Evolutionary conservation across 2,329 filamentous ascomycete genomes (phyloP), one percentile per base, ranked within the genome.

Genomic region (Botrytis paeoniae): DNA sequence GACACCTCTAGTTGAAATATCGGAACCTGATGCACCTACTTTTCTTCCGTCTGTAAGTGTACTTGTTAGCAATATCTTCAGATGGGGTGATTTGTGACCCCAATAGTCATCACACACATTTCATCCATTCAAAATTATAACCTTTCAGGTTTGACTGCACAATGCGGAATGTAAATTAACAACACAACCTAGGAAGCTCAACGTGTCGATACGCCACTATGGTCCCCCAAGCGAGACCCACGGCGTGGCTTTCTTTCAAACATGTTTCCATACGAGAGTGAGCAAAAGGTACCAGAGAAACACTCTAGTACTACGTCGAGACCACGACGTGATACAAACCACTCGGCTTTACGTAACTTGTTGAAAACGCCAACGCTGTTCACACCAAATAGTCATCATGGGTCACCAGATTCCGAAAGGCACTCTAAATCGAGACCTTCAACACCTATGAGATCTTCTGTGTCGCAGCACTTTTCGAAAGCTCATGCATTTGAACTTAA

Each of bases 401-500:
- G 14, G 20, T 69, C 65, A n/a, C 29, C 65, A 41, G 65, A 43
- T 35, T 35, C 72, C 32, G 68, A 69, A 25, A 57, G 32, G 14
- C 20, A 16, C 39, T 54, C 48, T 10, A n/a, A 41, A 18, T 20
- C 35, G 57, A 61, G 41, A 29, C n/a, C 35, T 37, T 37, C 69
- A 14, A 22, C 65, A n/a, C 29, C 48, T 16, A 57, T 25, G 57
- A 57, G 20, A 72, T 59, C 39, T 29, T 66, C 45, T 48, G 37
- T 35, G 35, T 59, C 37, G 18, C 35, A 51, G 29, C 43, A 41
- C 16, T 10, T 60, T 32, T n/a, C 37, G 71, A 35, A n/a, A 41
- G n/a, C 48, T 10, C 29, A 35, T 2, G 7, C 51, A 20, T 79
- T 84, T 60, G 82, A 83, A 68, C 80, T 83, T 77, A 77, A 83